Evolutionary conservation across 2,329 filamentous ascomycete genomes (phyloP), one percentile per base, ranked within the genome.

Genomic region (Diplodia corticola): DNA sequence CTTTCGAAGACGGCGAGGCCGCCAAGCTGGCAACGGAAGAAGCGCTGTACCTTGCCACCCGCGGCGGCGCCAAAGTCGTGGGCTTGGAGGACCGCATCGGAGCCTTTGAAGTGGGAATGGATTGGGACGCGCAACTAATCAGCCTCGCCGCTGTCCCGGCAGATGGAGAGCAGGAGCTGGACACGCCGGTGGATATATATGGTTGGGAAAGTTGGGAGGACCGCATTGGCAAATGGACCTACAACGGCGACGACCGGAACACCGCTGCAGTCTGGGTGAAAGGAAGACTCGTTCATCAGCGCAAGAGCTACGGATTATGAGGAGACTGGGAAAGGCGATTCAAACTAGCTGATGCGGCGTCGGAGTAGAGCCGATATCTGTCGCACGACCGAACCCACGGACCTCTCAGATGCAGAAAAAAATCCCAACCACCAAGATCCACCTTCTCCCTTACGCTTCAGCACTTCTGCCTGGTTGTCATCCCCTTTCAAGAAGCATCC

Each of bases 161-260:
- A 3, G 66, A 67, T 37, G 74, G 67, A 3, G 70, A 69, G 3
- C 69, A 70, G 10, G 65, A 46, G 10, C 24, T 61, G 1, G 81
- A 84, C 3, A 88, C 89, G 0, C 88, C 89, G 54, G 92, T 97
- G 0, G 93, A 97, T 77, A 77, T 97, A 0, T 99, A 97, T 81
- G 93, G 93, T 0, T 92, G 89, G 86, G 94, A 98, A 84, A 86
- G 75, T n/a, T 96, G 91, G 92, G 87, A 90, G 46, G 92, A 98
- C 73, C 87, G 83, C 73, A 80, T 98, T 12, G 91, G 92, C 63
- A 99, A 99, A 82, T 99, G 95, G 95, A 82, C 98, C 68, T 99
- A 91, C 79, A 91, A 87, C 70, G 95, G 95, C 0, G 93, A 98
- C 81, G 95, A 98, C 79, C 84, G 94, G 71, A 98, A 98, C 77